Percentiles rank a stretch among this genome's conserved stretches.
These are phyloP conservation scores for Salix purpurea DNA, from an alignment of 345 rosid species.

Conservation along the genomic window DNA sequence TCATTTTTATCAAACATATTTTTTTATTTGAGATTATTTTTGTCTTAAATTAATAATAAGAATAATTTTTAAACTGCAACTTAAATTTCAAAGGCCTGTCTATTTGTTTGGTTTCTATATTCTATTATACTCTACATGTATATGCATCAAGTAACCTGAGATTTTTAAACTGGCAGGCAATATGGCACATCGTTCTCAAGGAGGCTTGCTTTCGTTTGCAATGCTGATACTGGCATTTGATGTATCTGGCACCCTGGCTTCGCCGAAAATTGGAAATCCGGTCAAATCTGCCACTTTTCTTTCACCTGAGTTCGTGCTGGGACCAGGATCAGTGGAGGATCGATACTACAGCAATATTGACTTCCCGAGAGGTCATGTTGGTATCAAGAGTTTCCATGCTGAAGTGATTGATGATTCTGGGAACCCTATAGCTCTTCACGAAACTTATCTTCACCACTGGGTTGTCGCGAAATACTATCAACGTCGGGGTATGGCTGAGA, in stretches of 20 bases:
- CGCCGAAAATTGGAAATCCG: conserved; percentile 18
- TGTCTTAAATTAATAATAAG: too few species aligned
- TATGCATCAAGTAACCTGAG: not conserved
- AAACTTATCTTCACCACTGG: conserved; percentile 96
- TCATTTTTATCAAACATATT: too few species aligned
- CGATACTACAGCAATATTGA: conserved; percentile 44
- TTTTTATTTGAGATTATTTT: too few species aligned
- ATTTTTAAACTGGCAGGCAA: conserved; percentile 8
- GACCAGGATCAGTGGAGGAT: conserved; percentile 75
- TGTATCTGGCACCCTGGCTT: conserved; percentile 6
- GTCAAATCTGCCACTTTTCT: conserved; percentile 53
- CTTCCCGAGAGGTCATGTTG: conserved; percentile 83
- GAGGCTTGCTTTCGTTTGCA: not conserved
- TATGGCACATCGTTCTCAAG: conserved; percentile 10
- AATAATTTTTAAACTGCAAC: too few species aligned
- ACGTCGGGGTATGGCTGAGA: conserved; percentile 20
- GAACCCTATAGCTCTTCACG: conserved; percentile 61
- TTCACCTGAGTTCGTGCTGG: conserved; percentile 63
- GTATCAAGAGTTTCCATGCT: conserved; percentile 59
- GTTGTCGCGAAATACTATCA: conserved; percentile 44
- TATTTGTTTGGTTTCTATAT: too few species aligned
- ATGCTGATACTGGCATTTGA: not conserved
- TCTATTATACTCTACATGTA: too few species aligned
- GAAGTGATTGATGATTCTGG: conserved; percentile 72
- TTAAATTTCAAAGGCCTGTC: too few species aligned